Base-by-base conservation (phyloP, 805 yeast genomes). In the Wickerhamomyces chaumierensis region DNA sequence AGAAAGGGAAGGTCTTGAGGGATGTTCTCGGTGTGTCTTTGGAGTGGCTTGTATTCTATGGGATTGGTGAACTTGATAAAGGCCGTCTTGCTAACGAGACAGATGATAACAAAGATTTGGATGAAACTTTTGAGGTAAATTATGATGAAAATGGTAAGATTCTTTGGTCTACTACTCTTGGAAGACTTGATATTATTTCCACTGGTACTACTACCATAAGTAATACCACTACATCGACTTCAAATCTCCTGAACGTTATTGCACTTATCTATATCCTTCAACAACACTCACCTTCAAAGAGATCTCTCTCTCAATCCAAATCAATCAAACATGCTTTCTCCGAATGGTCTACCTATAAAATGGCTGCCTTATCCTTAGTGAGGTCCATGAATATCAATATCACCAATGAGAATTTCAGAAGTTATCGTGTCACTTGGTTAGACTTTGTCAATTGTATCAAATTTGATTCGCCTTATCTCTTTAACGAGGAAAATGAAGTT, bases 331-430 rank as follows among this genome's bases (percentile, higher is more conserved):
- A 21, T 6, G 23, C 9, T 9, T 25, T 25, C n/a, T 8, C 12
- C 12, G 49, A 60, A 5, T 71, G 78, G 73, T 41, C 52, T 1
- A 48, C 52, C 3, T 78, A 68, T 55, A 67, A 68, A 43, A 36
- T 43, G 0, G 49, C 59, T 25, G 77, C 85, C 0, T 35, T 64
- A 27, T 51, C 61, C 18, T 48, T 81, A 17, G 40, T 78, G 15
- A 55, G 73, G 39, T 63, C 75, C n/a, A 65, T 81, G 53, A 65
- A 71, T 39, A 42, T 65, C 2, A 47, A 53, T 2, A 58, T 73
- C 27, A 52, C 51, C 0, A 33, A 41, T 1, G 33, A 45, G 2
- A 58, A 55, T 29, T 28, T 57, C 17, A 36, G 47, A 13, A 39
- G 39, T 3, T 14, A 34, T 3, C 33, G 39, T 6, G 53, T 69